phyloP scores from a whole-genome alignment of 208 protist species.

The Acanthamoeba polyphaga region DNA sequence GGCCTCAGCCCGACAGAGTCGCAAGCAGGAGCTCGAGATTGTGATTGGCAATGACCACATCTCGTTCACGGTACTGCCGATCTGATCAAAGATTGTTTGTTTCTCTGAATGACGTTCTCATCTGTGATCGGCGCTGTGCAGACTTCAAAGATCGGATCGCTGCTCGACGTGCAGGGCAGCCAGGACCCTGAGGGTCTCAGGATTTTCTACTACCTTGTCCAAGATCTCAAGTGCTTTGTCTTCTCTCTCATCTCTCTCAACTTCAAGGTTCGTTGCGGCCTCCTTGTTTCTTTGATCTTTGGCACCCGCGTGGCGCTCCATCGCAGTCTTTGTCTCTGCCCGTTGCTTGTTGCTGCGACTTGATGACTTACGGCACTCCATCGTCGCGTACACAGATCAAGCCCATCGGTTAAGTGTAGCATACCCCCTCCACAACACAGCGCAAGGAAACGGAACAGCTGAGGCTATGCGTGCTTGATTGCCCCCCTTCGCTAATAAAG shows the following conservation, averaged over 20 bases:
- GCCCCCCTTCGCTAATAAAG: background rate
- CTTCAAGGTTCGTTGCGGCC: constrained; percentile 91
- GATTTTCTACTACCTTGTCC: constrained; percentile 95
- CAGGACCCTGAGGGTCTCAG: constrained; percentile 95
- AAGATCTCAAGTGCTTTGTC: constrained; percentile 95
- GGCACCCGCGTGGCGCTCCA: background rate
- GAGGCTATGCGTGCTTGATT: background rate
- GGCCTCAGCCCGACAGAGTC: constrained; percentile 93
- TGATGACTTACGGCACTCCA: background rate
- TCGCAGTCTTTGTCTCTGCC: background rate
- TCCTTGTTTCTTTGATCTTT: background rate
- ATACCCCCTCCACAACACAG: background rate
- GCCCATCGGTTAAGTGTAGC: constrained; percentile 58
- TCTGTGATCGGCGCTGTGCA: constrained; percentile 57
- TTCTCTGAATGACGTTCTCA: background rate
- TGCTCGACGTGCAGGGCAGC: constrained; percentile 92
- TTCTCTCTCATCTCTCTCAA: constrained; percentile 94
- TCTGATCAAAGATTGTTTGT: background rate
- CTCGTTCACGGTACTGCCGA: constrained; percentile 89
- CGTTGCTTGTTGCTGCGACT: background rate
- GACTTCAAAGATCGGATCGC: constrained; percentile 93
- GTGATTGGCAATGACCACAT: constrained; percentile 94
- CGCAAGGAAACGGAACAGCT: background rate
- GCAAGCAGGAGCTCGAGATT: constrained; percentile 95
- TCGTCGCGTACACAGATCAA: constrained; percentile 20